These are phyloP conservation scores for Pneumocystis wakefieldiae DNA, from an alignment of 1,139 yeast species.

Conservation along the genomic window DNA sequence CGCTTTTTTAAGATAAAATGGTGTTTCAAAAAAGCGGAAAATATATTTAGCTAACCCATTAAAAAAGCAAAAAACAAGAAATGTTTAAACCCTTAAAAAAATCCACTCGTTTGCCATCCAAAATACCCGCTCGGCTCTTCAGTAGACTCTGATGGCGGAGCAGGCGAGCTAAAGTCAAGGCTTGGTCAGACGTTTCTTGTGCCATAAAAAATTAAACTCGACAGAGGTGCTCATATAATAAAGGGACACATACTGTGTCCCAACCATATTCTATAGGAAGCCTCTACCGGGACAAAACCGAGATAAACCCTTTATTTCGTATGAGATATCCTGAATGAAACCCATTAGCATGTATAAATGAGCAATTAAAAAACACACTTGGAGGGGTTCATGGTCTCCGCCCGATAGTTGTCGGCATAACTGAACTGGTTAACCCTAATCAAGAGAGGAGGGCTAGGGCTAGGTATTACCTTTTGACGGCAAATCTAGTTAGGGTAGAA, in stretches of 20 bases:
- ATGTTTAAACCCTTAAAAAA: conserved; percentile 50
- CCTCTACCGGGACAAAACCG: no score
- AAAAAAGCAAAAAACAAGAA: neutral
- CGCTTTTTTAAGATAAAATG: conserved; percentile 8
- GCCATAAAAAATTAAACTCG: neutral
- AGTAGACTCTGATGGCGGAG: conserved; percentile 49
- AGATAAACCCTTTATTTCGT: no score
- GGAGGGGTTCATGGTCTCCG: neutral
- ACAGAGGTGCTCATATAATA: neutral
- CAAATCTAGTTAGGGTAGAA: neutral
- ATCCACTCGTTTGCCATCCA: conserved; percentile 54
- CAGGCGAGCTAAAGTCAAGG: conserved; percentile 53
- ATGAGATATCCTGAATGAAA: no score
- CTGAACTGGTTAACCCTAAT: neutral
- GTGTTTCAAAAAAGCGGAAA: conserved; percentile 48
- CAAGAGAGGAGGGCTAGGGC: neutral
- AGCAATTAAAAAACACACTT: neutral
- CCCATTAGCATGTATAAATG: no score
- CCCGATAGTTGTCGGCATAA: neutral
- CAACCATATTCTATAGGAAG: no score
- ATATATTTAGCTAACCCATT: conserved; percentile 45
- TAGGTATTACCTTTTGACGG: neutral
- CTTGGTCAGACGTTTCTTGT: conserved; percentile 15
- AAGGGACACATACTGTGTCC: neutral
- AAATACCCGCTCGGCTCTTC: conserved; percentile 67